Base-by-base conservation (phyloP, 441 rosid species). In the Erysimum cheiri region DNA sequence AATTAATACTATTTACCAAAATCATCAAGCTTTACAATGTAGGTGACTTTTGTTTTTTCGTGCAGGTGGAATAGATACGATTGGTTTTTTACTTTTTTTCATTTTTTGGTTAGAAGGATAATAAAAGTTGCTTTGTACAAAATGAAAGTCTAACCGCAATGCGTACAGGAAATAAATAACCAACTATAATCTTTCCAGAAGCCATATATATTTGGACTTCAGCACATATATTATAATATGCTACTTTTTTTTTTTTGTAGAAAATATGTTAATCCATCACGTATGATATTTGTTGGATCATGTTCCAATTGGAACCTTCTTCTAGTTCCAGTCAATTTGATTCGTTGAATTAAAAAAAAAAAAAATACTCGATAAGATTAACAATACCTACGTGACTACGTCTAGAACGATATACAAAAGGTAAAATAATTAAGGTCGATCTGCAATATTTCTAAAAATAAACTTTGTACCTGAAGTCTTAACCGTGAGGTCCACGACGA, bases 291-390 rank as follows among this genome's bases (percentile, higher is more conserved):
- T n/a, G 41, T 59, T 50, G 68, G 72, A 67, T 73, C 72, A 67
- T 52, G 11, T 60, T 73, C 33, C 54, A n/a, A 22, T 74, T 74
- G 13, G 74, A 68, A 68, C 78, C 39, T 74, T 68, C 70, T 0
- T 55, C 62, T 4, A 46, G 60, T 39, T 69, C 33, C 74, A 44
- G 78, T 74, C 78, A 69, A 13, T 47, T 74, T 74, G 47, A 69
- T 74, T 62, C 53, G 66, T 62, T 41, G 74, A 54, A 24, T 12
- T 41, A 22, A 22, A 22, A 22, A 22, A 22, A 22, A 22, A 22
- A 22, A 22, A 13, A 24, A 12, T 26, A 1, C 9, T 43, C 29
- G 14, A n/a, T 39, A 50, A 50, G 26, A 35, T 29, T 31, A 47
- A 7, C 28, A 49, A 32, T 19, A 13, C 6, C 36, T 6, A 58